Evolutionary conservation across 148 eudicot species (phyloP).

Genomic region (Fagopyrum homotropicum): DNA sequence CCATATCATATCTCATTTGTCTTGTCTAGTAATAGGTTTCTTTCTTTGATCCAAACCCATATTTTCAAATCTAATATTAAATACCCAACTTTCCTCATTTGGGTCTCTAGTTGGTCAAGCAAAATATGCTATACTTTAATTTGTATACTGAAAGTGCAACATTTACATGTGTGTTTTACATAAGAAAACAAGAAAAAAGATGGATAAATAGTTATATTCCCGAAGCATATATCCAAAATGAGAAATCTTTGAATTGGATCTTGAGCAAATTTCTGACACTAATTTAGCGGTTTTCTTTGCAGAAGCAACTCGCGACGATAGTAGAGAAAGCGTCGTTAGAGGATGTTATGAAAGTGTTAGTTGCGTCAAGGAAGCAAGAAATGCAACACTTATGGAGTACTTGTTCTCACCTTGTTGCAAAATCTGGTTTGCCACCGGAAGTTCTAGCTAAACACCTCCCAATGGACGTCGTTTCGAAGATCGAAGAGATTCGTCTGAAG

Average conservation of each 20-base stretch:
- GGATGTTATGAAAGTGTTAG: slow-evolving; percentile 89
- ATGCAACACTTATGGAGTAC: slow-evolving; percentile 95
- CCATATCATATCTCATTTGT: not conserved
- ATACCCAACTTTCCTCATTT: not conserved
- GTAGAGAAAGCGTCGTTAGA: slow-evolving; percentile 98
- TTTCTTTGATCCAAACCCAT: not conserved
- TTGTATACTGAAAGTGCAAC: no score
- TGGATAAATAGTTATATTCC: no score
- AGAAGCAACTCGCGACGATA: slow-evolving; percentile 84
- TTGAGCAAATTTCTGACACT: no score
- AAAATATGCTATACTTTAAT: not conserved
- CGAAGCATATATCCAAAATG: no score
- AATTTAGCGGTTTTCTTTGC: slow-evolving; percentile 10
- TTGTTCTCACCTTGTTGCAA: slow-evolving; percentile 80
- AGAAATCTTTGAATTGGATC: no score
- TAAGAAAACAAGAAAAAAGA: no score
- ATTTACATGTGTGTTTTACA: no score
- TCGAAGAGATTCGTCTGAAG: slow-evolving; percentile 80
- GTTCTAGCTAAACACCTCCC: slow-evolving; percentile 89
- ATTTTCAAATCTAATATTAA: not conserved
- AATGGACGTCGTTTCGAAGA: slow-evolving; percentile 64
- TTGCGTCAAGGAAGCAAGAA: slow-evolving; percentile 91
- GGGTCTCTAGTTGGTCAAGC: not conserved
- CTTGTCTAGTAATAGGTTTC: not conserved
- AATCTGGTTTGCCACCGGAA: slow-evolving; percentile 86